These are phyloP conservation scores for Wickerhamomyces hampshirensis DNA, from an alignment of 805 yeast genomes.

Conservation along the genomic window DNA sequence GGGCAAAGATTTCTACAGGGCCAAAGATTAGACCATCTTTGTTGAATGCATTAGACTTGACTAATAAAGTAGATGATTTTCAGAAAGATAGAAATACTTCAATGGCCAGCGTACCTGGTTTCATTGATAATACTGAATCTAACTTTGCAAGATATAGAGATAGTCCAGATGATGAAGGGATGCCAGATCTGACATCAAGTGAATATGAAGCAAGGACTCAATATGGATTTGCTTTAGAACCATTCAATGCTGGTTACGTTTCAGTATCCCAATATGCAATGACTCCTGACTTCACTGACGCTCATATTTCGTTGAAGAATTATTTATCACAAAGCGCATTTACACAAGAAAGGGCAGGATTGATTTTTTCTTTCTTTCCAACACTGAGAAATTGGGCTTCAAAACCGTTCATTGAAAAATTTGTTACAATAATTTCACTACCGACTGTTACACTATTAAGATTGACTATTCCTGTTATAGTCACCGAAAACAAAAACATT, in stretches of 20 bases:
- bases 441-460: slow-evolving; percentile 31
- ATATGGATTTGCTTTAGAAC: slow-evolving; percentile 15
- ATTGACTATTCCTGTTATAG: slow-evolving; percentile 32
- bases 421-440: slow-evolving; percentile 27
- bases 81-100: no score
- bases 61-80: slow-evolving; percentile 11
- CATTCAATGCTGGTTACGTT: slow-evolving; percentile 5
- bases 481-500: slow-evolving; percentile 22
- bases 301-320: slow-evolving; percentile 7
- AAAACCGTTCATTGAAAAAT: slow-evolving; percentile 23
- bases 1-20: slow-evolving; percentile 14
- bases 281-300: slow-evolving; percentile 10
- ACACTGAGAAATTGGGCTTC: slow-evolving; percentile 26
- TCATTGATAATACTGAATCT: no score
- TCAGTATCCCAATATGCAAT: slow-evolving; percentile 1
- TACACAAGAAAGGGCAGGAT: slow-evolving; percentile 4
- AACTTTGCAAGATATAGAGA: slow-evolving; percentile 9
- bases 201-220: slow-evolving; percentile 16
- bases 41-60: slow-evolving; percentile 22
- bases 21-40: slow-evolving; percentile 20
- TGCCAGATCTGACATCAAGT: slow-evolving; percentile 1
- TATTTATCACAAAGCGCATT: slow-evolving; percentile 1
- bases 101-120: no score
- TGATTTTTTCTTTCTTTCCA: slow-evolving; percentile 23
- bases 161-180: slow-evolving; percentile 3